These are phyloP conservation scores for Beauveria caledonica DNA, from an alignment of 2,329 filamentous ascomycete species.

Conservation along the genomic window DNA sequence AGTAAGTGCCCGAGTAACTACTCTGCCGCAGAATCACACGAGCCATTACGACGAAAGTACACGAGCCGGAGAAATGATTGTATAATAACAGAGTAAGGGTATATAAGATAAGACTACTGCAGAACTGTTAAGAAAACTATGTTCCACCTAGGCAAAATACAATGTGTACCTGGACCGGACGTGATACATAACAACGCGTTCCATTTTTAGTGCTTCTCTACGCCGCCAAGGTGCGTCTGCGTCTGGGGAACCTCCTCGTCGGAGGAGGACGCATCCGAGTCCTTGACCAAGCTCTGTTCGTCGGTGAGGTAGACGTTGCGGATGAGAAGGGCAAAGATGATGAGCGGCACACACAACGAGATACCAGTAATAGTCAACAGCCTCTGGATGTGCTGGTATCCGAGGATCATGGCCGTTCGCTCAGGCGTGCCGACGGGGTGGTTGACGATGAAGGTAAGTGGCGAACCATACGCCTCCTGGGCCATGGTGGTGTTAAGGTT, in stretches of 20 bases:
- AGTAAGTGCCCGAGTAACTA: no score
- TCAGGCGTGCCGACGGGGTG: constrained; percentile 35
- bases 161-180: neutral
- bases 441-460: constrained; percentile 21
- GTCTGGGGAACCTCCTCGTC: constrained; percentile 12
- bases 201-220: neutral
- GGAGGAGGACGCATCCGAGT: constrained; percentile 14
- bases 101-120: constrained; percentile 2
- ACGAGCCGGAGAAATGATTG: neutral
- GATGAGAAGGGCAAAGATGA: constrained; percentile 33
- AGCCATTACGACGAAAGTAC: neutral
- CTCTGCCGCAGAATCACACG: no score
- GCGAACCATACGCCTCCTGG: constrained; percentile 22
- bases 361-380: constrained; percentile 41
- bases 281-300: constrained; percentile 34
- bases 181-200: neutral
- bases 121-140: neutral
- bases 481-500: constrained; percentile 28
- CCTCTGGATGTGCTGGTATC: constrained; percentile 40
- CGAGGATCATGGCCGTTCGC: constrained; percentile 32
- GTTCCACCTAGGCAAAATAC: neutral
- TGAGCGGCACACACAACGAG: constrained; percentile 39
- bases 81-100: neutral
- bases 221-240: constrained; percentile 3
- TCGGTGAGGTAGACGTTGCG: constrained; percentile 39